Conservation (phyloP, 345 rosid genomes). For the Corchorus capsularis region DNA sequence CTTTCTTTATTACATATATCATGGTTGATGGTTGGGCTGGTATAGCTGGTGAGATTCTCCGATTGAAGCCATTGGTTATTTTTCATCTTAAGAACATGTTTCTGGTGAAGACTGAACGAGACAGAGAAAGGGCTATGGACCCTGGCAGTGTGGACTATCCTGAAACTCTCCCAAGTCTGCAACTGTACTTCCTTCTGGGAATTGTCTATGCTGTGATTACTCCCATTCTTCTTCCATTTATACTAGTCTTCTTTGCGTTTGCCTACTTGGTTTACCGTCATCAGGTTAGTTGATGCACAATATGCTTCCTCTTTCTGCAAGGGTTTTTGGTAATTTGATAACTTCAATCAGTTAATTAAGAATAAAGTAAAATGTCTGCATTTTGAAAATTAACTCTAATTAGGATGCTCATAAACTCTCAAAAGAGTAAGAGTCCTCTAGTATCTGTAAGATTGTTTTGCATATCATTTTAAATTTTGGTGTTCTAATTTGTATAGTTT, state of each 20-base stretch:
- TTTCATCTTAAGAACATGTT: constrained; percentile 93
- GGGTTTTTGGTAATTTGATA: not conserved
- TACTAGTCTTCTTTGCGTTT: constrained; percentile 82
- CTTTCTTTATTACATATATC: constrained; percentile 91
- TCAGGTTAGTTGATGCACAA: constrained; percentile 57
- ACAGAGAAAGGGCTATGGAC: constrained; percentile 81
- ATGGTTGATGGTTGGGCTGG: constrained; percentile 99
- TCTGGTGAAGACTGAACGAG: constrained; percentile 86
- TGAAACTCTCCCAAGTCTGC: constrained; percentile 86
- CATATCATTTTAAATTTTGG: not conserved
- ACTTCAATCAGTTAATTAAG: not conserved
- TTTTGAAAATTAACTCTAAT: not conserved
- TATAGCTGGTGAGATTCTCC: constrained; percentile 89
- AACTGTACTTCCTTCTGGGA: constrained; percentile 92
- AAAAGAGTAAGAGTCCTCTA: not conserved
- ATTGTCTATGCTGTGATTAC: constrained; percentile 90
- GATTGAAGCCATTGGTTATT: constrained; percentile 76
- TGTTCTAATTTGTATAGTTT: constrained; percentile 1
- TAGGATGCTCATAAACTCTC: constrained; percentile 6
- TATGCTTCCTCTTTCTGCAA: not conserved
- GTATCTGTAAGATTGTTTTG: not conserved
- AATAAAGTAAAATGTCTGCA: not conserved
- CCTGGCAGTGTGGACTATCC: constrained; percentile 84
- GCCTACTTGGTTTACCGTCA: constrained; percentile 96
- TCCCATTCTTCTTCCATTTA: constrained; percentile 95